Evolutionary conservation across 768 basidiomycete species (phyloP).

Genomic region (Lepiota venenata): DNA sequence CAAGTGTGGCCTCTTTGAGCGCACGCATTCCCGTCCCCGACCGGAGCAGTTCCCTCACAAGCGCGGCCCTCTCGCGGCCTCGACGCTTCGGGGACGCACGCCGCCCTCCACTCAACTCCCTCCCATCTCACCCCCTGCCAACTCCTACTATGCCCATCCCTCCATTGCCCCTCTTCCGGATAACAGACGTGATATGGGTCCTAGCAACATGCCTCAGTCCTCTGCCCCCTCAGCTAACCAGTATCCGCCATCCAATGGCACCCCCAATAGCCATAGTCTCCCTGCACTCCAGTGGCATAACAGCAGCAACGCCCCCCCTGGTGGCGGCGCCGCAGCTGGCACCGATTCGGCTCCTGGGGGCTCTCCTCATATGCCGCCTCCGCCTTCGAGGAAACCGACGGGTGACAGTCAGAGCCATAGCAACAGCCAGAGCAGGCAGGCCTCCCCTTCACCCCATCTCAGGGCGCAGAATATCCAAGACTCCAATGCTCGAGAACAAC

Average conservation of each 20-base stretch:
- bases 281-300: slow-evolving; percentile 49
- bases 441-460: slow-evolving; percentile 1
- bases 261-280: slow-evolving; percentile 26
- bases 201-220: slow-evolving; percentile 5
- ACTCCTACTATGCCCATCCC: slow-evolving; percentile 50
- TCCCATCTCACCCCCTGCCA: slow-evolving; percentile 39
- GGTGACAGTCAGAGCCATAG: slow-evolving; percentile 7
- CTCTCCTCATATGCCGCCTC: slow-evolving; percentile 4
- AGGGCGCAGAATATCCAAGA: slow-evolving; percentile 3
- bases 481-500: slow-evolving; percentile 5
- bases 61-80: slow-evolving; percentile 60
- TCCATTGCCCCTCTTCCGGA: slow-evolving; percentile 40
- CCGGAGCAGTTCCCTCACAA: slow-evolving; percentile 84
- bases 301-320: slow-evolving; percentile 11
- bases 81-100: slow-evolving; percentile 47
- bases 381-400: neutral
- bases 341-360: neutral
- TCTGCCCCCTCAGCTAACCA: neutral
- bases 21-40: slow-evolving; percentile 74
- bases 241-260: slow-evolving; percentile 5
- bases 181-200: slow-evolving; percentile 12
- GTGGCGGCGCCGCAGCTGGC: neutral
- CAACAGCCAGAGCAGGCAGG: slow-evolving; percentile 6
- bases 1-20: slow-evolving; percentile 80
- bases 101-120: slow-evolving; percentile 38